Evolutionary conservation across 2,329 filamentous ascomycete species (phyloP).

Genomic region (Uncinocarpus reesii): DNA sequence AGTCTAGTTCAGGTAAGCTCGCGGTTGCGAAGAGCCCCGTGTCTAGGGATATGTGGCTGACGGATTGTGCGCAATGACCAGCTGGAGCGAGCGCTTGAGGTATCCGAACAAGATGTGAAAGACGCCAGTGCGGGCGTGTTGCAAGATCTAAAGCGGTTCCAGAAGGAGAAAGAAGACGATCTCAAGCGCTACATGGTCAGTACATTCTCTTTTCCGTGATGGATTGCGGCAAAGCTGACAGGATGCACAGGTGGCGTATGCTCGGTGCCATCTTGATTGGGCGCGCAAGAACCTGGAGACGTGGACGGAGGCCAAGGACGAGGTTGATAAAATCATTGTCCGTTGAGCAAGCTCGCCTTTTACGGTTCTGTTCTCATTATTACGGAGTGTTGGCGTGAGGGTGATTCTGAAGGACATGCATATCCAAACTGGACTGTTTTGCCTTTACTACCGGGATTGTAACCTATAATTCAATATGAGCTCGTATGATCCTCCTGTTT

Average conservation of each 20-base stretch:
- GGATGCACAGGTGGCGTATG: conserved; percentile 64
- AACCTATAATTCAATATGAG: background rate
- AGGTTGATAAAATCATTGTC: conserved; percentile 72
- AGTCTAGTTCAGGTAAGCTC: conserved; percentile 53
- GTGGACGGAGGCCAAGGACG: conserved; percentile 80
- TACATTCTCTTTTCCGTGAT: conserved; percentile 14
- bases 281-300: conserved; percentile 81
- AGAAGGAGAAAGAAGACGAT: conserved; percentile 91
- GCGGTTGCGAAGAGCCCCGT: background rate
- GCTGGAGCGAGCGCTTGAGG: conserved; percentile 81
- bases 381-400: background rate
- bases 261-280: conserved; percentile 88
- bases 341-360: conserved; percentile 18
- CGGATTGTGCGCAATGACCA: conserved; percentile 39
- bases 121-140: conserved; percentile 83
- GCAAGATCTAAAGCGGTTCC: conserved; percentile 84
- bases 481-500: background rate
- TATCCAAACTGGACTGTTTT: background rate
- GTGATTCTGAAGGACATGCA: background rate
- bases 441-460: background rate
- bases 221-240: background rate
- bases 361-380: background rate
- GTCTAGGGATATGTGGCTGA: background rate
- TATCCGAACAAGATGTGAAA: conserved; percentile 81
- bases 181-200: conserved; percentile 89